These are phyloP conservation scores for Prillingera fragicola DNA, from an alignment of 1,284 basidiomycete genomes.

Conservation along the genomic window DNA sequence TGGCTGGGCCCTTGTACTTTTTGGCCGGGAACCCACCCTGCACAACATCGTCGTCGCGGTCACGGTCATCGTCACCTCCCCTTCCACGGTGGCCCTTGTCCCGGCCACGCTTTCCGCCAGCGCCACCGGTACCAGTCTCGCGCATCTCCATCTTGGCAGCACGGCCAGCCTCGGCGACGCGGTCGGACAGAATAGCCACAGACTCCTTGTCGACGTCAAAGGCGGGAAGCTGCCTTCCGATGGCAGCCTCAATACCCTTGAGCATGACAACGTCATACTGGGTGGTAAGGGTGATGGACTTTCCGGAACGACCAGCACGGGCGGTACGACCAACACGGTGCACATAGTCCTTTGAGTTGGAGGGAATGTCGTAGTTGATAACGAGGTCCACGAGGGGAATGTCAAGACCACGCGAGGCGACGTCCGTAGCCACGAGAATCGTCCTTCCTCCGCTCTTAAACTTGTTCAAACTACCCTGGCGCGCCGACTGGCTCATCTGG, in stretches of 20 bases:
- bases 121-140: constrained; percentile 47
- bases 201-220: constrained; percentile 90
- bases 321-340: constrained; percentile 97
- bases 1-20: constrained; percentile 34
- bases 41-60: constrained; percentile 80
- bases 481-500: constrained; percentile 86
- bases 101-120: constrained; percentile 54
- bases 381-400: constrained; percentile 95
- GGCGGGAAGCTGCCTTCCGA: constrained; percentile 85
- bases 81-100: constrained; percentile 58
- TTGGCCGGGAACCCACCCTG: constrained; percentile 46
- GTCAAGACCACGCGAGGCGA: constrained; percentile 94
- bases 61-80: constrained; percentile 62
- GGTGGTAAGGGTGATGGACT: constrained; percentile 91
- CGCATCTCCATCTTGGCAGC: constrained; percentile 69
- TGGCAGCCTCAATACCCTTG: constrained; percentile 87
- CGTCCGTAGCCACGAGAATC: constrained; percentile 91
- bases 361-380: constrained; percentile 97
- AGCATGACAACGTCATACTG: constrained; percentile 98
- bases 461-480: constrained; percentile 89
- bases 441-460: constrained; percentile 92
- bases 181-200: constrained; percentile 77
- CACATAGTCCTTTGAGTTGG: constrained; percentile 98
- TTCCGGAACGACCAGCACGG: constrained; percentile 89
- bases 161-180: constrained; percentile 82